Base-by-base conservation (phyloP, 352 stramenopile species). In the Pythium rhizo-oryzae region DNA sequence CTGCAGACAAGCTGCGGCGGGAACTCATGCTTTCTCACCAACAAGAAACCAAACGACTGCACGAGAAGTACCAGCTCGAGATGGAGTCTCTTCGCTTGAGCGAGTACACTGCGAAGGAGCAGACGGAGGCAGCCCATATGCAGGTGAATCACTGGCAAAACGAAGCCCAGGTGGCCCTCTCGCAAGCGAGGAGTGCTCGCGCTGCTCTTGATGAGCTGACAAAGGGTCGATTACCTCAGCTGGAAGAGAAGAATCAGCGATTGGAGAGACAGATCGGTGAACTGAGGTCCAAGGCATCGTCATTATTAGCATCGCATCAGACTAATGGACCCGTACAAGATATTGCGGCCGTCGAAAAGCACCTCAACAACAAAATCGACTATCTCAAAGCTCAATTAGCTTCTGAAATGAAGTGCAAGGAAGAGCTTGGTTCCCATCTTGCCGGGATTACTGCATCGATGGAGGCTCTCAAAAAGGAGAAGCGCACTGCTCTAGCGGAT, bases 351-450 rank as follows among this genome's bases (percentile, higher is more conserved):
- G 61, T 92, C 41, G 82, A 93, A 58, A 94, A 92, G n/a, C 74
- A 90, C 18, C 68, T 90, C 6, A 79, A 69, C 58, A 90, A 94
- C 70, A 94, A 94, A 51, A 76, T 96, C 18, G 85, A 93, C 41
- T 94, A 96, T 56, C 64, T 96, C 16, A 93, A 94, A 61, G 87
- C 86, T 0, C 87, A 94, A 58, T 64, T 96, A 1, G 76, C 84
- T 33, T 94, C 87, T 0, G 88, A 96, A 59, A 93, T 93, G 74
- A 91, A 89, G 55, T 94, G 88, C 59, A 93, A 93, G 64, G 86
- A 96, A 65, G 88, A 96, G 56, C 73, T 96, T 5, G 87, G 87
- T 0, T 77, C 59, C 4, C 85, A 91, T 57, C 62, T 95, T 1
- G 82, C 81, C 0, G 74, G 89, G 5, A 76, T 95, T 18, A 91